These are phyloP conservation scores for Penicillium parvum DNA, from an alignment of 495 filamentous ascomycete species.

Conservation along the genomic window DNA sequence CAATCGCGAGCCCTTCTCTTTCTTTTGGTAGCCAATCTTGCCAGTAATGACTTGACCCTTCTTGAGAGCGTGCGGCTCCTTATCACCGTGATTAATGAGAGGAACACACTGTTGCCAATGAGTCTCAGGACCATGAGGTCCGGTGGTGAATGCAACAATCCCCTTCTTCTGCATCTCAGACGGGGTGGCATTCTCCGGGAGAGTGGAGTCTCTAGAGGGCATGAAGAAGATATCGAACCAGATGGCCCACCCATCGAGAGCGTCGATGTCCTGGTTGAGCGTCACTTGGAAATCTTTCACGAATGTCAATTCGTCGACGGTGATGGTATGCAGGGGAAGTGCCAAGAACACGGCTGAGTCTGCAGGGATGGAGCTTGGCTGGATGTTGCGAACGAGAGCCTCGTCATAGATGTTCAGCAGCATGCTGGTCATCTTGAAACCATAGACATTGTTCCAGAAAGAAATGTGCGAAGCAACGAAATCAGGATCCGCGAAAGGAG, in stretches of 20 bases:
- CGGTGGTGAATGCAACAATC: conserved; percentile 50
- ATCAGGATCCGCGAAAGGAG: conserved; percentile 80
- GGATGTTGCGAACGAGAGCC: conserved; percentile 49
- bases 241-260: conserved; percentile 56
- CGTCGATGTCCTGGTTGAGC: conserved; percentile 49
- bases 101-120: conserved; percentile 51
- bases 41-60: conserved; percentile 47
- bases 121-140: conserved; percentile 47
- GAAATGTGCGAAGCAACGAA: conserved; percentile 60
- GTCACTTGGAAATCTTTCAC: conserved; percentile 51
- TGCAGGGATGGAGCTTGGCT: conserved; percentile 39
- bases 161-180: conserved; percentile 45
- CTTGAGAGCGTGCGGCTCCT: conserved; percentile 33
- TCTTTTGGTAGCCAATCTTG: conserved; percentile 48
- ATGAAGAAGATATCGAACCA: conserved; percentile 67
- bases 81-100: conserved; percentile 43
- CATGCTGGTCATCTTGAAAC: conserved; percentile 55
- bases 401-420: conserved; percentile 56
- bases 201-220: conserved; percentile 38
- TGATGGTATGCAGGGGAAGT: conserved; percentile 53
- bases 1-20: conserved; percentile 38
- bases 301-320: conserved; percentile 54
- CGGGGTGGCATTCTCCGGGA: conserved; percentile 41
- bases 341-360: conserved; percentile 50
- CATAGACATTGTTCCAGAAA: conserved; percentile 68